Evolutionary conservation across 73 alveolate genomes (phyloP), one percentile per base, ranked within the genome.

Genomic region (Paramecium octaurelia): DNA sequence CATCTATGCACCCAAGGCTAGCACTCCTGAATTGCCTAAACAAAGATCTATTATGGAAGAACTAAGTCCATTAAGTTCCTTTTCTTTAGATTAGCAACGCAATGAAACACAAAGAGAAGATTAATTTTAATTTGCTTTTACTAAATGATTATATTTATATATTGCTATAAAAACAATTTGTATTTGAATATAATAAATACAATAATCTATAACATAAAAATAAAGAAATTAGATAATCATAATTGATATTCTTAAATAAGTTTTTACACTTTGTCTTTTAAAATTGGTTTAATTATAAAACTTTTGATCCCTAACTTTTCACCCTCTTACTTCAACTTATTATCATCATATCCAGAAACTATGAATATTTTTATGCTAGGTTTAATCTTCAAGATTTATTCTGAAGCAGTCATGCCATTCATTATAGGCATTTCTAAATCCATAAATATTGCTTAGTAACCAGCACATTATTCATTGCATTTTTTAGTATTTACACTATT

Each of bases 381-480:
- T 38, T 80, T 80, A 9, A 11, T 46, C 12, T 40, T 27, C 34
- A 43, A 7, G 31, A 80, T 80, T 23, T 44, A 18, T 12, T 40
- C 23, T 11, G 91, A 34, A 11, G 87, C 85, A 14, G 23, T 18
- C 34, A 58, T 23, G 11, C 93, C 93, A 86, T 46, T 24, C 90
- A 86, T 86, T 11, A 35, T 6, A 11, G 93, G 93, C 93, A 86
- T 86, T 69, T 86, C 88, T 43, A 58, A 29, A 58, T 86, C 93
- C 93, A 86, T 86, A 21, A 86, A 60, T 14, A 86, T 58, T 1
- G 43, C 27, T 21, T 4, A 1, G 23, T 86, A 86, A 0, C 93
- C 93, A 16, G 18, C 1, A 0, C 86, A 60, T 20, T 36, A 12
- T 20, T 86, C 57, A 20, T 23, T 31, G 31, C 91, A 80, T 60